Evolutionary conservation across 768 basidiomycete species (phyloP), one percentile per base, ranked within the genome.

Genomic region (Boletus eberwhitei): DNA sequence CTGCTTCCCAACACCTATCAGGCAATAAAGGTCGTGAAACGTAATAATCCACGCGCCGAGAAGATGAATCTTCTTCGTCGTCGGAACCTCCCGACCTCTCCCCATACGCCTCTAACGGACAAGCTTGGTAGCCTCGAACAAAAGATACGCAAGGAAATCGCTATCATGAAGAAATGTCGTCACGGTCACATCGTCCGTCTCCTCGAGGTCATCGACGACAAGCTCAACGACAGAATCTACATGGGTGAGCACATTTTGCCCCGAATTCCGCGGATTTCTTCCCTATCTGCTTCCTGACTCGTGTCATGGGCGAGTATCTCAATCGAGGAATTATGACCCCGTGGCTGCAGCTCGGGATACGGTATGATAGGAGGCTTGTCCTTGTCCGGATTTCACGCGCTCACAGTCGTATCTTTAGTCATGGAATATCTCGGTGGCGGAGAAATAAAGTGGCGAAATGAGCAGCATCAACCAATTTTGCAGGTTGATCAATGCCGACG

Each of bases 371-470:
- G 67, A 62, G 55, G 34, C 48, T 51, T 34, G 40, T 50, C 44
- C 53, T 50, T 49, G 16, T 48, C 47, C 47, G 41, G 43, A 35
- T 52, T 47, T 16, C 57, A 40, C 51, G 13, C 52, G 42, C 65
- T 74, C 53, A 74, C 52, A 35, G 14, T 48, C 31, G 24, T 50
- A 31, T 59, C 21, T 59, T 16, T 63, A 96, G 94, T 98, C 35
- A 90, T 99, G 85, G 97, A 99, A 66, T 98, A 92, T 71, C 88
- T 97, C 59, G 88, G 85, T 12, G 94, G 95, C 12, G 97, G 97
- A 22, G 95, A 98, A 73, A 85, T 99, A 40, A 89, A 87, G 65
- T 98, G 97, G 96, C 80, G 84, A 54, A 80, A 83, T 48, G 75
- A 74, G 6, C 61, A 81, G 19, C 72, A 83, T 53, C 73, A 79